Percentiles rank a stretch among this genome's conserved stretches.
Evolutionary conservation across 768 basidiomycete genomes (phyloP).

Genomic region (Hygrocybe coccinea): DNA sequence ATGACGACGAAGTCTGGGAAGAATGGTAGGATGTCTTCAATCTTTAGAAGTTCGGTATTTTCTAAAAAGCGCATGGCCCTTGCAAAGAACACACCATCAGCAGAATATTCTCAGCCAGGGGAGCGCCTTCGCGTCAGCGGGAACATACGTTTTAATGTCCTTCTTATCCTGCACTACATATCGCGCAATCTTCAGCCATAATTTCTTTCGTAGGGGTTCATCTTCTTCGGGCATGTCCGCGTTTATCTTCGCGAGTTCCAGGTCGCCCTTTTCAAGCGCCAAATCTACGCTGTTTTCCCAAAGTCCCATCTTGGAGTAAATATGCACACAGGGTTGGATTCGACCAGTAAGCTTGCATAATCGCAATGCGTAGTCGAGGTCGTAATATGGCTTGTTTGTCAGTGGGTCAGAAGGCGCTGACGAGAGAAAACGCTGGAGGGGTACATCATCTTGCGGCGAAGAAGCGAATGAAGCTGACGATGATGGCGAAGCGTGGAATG

Average conservation of each 20-base stretch:
- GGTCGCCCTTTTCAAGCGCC: conserved; percentile 87
- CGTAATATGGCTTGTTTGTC: conserved; percentile 86
- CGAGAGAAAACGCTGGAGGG: conserved; percentile 76
- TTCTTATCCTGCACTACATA: conserved; percentile 98
- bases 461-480: conserved; percentile 31
- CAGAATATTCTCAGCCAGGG: neutral
- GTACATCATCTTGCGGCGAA: conserved; percentile 59
- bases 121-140: neutral
- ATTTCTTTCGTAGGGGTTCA: conserved; percentile 76
- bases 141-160: conserved; percentile 91
- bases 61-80: conserved; percentile 98
- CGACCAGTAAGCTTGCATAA: conserved; percentile 80
- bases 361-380: conserved; percentile 93
- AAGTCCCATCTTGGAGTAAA: conserved; percentile 96
- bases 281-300: conserved; percentile 96
- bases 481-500: conserved; percentile 65
- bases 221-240: conserved; percentile 95
- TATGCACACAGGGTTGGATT: conserved; percentile 88
- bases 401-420: conserved; percentile 77
- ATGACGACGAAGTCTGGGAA: conserved; percentile 99
- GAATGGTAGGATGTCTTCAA: conserved; percentile 98
- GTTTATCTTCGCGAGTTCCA: conserved; percentile 92
- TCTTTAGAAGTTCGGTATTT: conserved; percentile 89
- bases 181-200: conserved; percentile 98
- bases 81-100: conserved; percentile 7